phyloP scores from a whole-genome alignment of 78 protist genomes.

The Cavenderia fasciculata region DNA sequence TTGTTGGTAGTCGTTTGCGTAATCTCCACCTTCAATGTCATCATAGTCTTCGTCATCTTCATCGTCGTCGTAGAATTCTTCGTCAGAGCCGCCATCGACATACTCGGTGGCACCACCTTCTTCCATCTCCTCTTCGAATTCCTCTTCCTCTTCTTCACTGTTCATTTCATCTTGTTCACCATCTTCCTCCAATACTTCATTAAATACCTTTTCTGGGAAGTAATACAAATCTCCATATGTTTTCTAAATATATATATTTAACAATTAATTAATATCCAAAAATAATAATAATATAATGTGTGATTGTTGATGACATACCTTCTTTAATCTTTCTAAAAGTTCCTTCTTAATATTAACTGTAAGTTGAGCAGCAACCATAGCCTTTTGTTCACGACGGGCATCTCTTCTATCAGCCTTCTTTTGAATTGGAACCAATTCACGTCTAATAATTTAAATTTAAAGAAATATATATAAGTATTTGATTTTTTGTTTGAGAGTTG shows the following conservation, averaged over 20 bases:
- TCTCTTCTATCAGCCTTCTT: slow-evolving; percentile 92
- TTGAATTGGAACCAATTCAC: slow-evolving; percentile 88
- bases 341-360: slow-evolving; percentile 90
- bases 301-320: slow-evolving; percentile 7
- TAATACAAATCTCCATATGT: slow-evolving; percentile 29
- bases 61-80: not conserved
- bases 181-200: slow-evolving; percentile 15
- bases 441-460: slow-evolving; percentile 2
- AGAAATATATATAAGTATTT: not conserved
- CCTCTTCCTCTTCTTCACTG: slow-evolving; percentile 10
- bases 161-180: slow-evolving; percentile 24
- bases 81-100: slow-evolving; percentile 7
- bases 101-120: not conserved
- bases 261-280: not conserved
- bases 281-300: not conserved
- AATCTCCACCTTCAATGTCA: not conserved
- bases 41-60: slow-evolving; percentile 20
- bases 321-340: slow-evolving; percentile 88
- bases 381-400: slow-evolving; percentile 85
- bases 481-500: not conserved
- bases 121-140: slow-evolving; percentile 3
- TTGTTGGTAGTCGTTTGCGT: no score
- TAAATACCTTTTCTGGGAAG: slow-evolving; percentile 50
- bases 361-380: slow-evolving; percentile 93
- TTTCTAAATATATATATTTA: not conserved